Evolutionary conservation across 1,284 basidiomycete genomes (phyloP).

Genomic region (Leccinum pachyderme): DNA sequence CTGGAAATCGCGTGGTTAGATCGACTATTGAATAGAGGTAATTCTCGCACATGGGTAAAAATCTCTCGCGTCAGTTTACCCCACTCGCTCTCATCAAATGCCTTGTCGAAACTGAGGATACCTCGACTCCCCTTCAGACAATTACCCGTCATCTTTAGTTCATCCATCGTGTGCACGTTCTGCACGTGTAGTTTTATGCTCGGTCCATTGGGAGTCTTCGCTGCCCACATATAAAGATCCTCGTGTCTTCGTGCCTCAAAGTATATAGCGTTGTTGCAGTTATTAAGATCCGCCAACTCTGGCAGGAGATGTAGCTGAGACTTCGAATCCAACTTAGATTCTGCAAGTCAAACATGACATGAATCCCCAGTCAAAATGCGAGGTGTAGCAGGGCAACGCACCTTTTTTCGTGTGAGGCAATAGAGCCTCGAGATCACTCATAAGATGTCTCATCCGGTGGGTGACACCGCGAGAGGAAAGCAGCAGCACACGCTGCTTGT

Average conservation of each 20-base stretch:
- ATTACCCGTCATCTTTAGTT: slow-evolving; percentile 99
- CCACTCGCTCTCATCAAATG: slow-evolving; percentile 90
- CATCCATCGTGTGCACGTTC: slow-evolving; percentile 99
- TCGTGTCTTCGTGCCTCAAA: slow-evolving; percentile 96
- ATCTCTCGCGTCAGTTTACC: slow-evolving; percentile 90
- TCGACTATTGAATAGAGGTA: background rate
- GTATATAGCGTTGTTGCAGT: slow-evolving; percentile 97
- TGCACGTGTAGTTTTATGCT: slow-evolving; percentile 97
- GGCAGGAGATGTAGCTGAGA: slow-evolving; percentile 92
- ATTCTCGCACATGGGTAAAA: slow-evolving; percentile 85
- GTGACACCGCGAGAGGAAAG: slow-evolving; percentile 95
- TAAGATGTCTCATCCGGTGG: slow-evolving; percentile 95
- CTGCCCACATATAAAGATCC: slow-evolving; percentile 96
- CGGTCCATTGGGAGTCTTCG: slow-evolving; percentile 97
- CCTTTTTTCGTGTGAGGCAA: slow-evolving; percentile 98
- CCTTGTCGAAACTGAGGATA: slow-evolving; percentile 89
- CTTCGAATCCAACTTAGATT: slow-evolving; percentile 97
- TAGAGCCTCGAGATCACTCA: slow-evolving; percentile 90
- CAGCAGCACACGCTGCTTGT: slow-evolving; percentile 87
- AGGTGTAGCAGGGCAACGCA: slow-evolving; percentile 35
- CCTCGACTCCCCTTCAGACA: slow-evolving; percentile 96
- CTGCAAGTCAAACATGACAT: slow-evolving; percentile 41
- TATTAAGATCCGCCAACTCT: slow-evolving; percentile 96
- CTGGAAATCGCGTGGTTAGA: slow-evolving; percentile 42
- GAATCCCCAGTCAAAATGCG: background rate